These are phyloP conservation scores for Sphagnum tenellum DNA, from an alignment of 225 moss, liverwort and hornwort genomes.

Conservation along the genomic window DNA sequence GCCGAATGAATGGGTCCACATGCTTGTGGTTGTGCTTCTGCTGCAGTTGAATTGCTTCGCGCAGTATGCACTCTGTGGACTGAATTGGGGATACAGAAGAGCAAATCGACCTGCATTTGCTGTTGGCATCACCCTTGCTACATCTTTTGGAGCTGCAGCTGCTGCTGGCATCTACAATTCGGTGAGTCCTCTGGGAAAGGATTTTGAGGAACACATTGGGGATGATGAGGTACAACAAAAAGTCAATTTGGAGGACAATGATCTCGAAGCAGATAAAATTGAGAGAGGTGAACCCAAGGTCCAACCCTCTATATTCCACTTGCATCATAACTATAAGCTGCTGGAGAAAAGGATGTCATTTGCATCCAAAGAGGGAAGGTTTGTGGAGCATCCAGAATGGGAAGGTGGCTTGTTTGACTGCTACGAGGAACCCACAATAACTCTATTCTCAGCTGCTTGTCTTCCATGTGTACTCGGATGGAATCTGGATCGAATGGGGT, in stretches of 20 bases:
- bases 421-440: slow-evolving; percentile 33
- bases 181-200: slow-evolving; percentile 72
- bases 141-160: slow-evolving; percentile 62
- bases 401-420: slow-evolving; percentile 59
- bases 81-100: slow-evolving; percentile 95
- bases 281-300: too few relatives aligned
- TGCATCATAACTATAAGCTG: slow-evolving; percentile 49
- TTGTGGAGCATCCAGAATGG: slow-evolving; percentile 65
- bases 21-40: slow-evolving; percentile 66
- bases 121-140: slow-evolving; percentile 58
- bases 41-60: slow-evolving; percentile 76
- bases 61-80: slow-evolving; percentile 81
- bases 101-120: slow-evolving; percentile 69
- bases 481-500: slow-evolving; percentile 84
- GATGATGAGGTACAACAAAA: slow-evolving; percentile 12
- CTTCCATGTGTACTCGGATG: slow-evolving; percentile 80
- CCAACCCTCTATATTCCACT: slow-evolving; percentile 32
- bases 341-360: slow-evolving; percentile 80
- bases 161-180: slow-evolving; percentile 78
- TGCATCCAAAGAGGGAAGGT: slow-evolving; percentile 57
- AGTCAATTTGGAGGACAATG: slow-evolving; percentile 16
- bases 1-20: slow-evolving; percentile 88
- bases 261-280: background rate
- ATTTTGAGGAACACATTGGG: slow-evolving; percentile 46
- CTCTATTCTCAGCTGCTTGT: slow-evolving; percentile 42